A percentile compares a stretch with the other conserved stretches of the same genome.
These are phyloP conservation scores for Thraustochytrium sp. DNA, from an alignment of 352 stramenopile genomes.

Conservation along the genomic window DNA sequence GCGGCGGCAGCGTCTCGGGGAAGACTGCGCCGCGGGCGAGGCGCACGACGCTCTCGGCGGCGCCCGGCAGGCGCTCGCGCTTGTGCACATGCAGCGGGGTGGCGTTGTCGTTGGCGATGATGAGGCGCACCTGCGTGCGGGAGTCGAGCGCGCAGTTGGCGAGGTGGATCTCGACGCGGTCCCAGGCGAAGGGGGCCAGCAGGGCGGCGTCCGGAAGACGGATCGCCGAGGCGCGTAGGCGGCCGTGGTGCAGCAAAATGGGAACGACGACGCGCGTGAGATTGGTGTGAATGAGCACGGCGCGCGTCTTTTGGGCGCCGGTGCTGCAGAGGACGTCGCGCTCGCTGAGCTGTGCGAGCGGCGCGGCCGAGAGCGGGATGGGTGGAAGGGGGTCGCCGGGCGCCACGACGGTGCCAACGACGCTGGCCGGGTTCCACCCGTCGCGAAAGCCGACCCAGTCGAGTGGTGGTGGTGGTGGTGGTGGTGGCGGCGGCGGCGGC, in stretches of 20 bases:
- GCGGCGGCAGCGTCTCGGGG: neutral
- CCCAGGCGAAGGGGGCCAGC: neutral
- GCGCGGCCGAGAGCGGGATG: neutral
- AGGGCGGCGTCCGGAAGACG: neutral
- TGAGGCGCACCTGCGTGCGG: neutral
- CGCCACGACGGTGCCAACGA: neutral
- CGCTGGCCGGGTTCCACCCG: neutral
- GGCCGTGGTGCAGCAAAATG: neutral
- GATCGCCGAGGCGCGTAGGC: neutral
- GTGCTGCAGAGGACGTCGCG: neutral
- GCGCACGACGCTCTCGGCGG: neutral
- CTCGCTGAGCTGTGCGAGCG: neutral
- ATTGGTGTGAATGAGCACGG: neutral
- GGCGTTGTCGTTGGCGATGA: neutral
- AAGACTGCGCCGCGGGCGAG: neutral
- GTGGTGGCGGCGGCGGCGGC: neutral
- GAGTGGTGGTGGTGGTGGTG: too few relatives aligned
- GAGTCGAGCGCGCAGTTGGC: neutral
- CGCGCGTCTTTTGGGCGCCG: neutral
- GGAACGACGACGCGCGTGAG: neutral
- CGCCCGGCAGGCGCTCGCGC: neutral
- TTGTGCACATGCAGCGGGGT: neutral
- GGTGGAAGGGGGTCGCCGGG: neutral
- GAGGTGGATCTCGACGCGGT: neutral
- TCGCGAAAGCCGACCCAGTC: neutral